Evolutionary conservation across 768 basidiomycete genomes (phyloP), one percentile per base, ranked within the genome.

Genomic region (Suillus clintonianus): DNA sequence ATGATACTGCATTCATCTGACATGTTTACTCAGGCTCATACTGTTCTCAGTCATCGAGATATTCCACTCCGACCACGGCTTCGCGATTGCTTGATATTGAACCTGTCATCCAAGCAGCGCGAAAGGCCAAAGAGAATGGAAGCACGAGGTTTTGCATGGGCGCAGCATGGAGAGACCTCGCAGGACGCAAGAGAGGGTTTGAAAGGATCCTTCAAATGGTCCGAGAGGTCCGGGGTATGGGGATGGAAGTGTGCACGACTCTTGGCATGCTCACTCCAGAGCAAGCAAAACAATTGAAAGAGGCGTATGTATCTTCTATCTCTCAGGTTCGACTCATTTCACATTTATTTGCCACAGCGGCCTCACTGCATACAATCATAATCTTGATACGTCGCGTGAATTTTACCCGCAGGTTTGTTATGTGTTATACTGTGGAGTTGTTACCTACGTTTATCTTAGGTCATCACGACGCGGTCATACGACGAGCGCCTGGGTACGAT

Each of bases 91-190:
- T 97, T 14, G 91, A 96, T 54, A 79, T 98, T 56, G 95, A 94
- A 70, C 95, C 96, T 19, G 97, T 99, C 17, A 80, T 99, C 10
- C 90, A 91, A 70, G 97, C 95, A 34, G 97, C 97, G 24, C 86
- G 93, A 14, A 90, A 91, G 72, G 97, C 97, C 30, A 99, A 97
- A 73, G 96, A 83, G 68, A 99, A 98, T 74, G 97, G 97, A 39
- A 95, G 94, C 74, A 99, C 97, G 22, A 85, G 97, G 32, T 99
- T 99, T 79, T 99, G 97, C 77, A 99, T 98, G 97, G 97, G 97
- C 63, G 96, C 97, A 5, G 97, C 97, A 6, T 99, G 97, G 97
- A 83, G 97, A 67, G 97, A 97, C 74, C 85, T 98, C 62, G 88
- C 91, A 11, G 95, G 97, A 3, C 86, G 94, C 66, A 97, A 97